Evolutionary conservation across 331 rosid genomes (phyloP), one percentile per base, ranked within the genome.

Genomic region (Prunus yedoensis): DNA sequence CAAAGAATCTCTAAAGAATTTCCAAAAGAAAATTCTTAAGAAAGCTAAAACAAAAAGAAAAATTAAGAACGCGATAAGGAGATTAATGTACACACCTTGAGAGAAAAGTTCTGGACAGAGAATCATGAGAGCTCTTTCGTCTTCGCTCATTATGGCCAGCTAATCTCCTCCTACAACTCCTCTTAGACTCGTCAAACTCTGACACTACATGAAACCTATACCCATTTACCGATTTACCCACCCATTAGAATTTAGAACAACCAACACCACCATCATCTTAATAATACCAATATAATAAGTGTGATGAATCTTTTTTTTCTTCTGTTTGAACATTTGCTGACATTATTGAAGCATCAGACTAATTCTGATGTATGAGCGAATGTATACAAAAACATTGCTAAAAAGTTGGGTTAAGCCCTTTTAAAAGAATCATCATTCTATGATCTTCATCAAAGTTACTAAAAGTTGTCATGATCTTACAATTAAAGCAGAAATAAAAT

Each of bases 111-210:
- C 88, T 91, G 14, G 79, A 35, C 43, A 89, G 76, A 78, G 95
- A 88, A 66, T 93, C 94, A 32, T 89, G 87, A 56, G 89, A 80
- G 82, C 89, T 87, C 96, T 93, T 93, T 85, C 98, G 87, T 82
- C 98, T 91, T 75, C 98, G 86, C 69, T 93, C 93, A 50, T 93
- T 93, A 80, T 93, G 98, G 17, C 98, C 98, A 25, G 98, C 98
- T 51, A 93, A 74, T 88, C 98, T 93, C 80, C 98, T 88, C 81
- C 94, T 85, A 64, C 98, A 93, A 82, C 98, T 93, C 79, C 98
- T 91, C 84, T 93, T 93, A 5, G 97, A 84, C 56, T 93, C 92
- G 79, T 93, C 98, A 77, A 93, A 93, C 80, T 93, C 98, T 9
- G 97, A 87, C 69, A 91, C 88, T 56, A 79, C 86, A 78, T 93